A percentile compares a stretch with the other conserved stretches of the same genome.
phyloP scores from a whole-genome alignment of 345 rosid species.

The Syzygium grande region DNA sequence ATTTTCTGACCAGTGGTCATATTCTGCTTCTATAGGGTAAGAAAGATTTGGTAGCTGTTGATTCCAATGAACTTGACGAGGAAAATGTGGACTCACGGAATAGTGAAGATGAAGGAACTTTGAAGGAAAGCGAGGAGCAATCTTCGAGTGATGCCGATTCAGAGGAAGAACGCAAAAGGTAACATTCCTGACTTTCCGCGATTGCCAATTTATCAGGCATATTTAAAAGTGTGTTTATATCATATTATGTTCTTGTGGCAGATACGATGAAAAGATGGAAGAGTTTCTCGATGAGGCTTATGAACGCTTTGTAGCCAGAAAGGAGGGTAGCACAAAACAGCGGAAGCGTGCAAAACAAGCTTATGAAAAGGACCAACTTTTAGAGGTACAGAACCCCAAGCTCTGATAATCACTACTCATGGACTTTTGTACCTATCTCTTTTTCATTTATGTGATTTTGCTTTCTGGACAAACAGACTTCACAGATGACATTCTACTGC shows the following conservation, averaged over 20 bases:
- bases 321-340: conserved; percentile 70
- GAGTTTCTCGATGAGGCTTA: conserved; percentile 69
- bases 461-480: background rate
- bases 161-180: conserved; percentile 80
- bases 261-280: conserved; percentile 76
- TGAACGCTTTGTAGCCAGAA: conserved; percentile 54
- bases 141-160: conserved; percentile 64
- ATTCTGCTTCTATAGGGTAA: conserved; percentile 47
- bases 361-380: conserved; percentile 37
- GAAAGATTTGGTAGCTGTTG: conserved; percentile 73
- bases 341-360: conserved; percentile 75
- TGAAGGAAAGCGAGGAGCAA: conserved; percentile 23
- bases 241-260: conserved; percentile 14
- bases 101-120: conserved; percentile 46
- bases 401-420: background rate
- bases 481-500: background rate
- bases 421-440: background rate
- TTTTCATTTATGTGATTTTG: background rate
- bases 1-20: background rate
- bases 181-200: background rate
- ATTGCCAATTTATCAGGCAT: background rate
- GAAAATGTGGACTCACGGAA: conserved; percentile 25
- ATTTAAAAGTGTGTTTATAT: background rate
- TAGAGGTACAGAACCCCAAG: conserved; percentile 40
- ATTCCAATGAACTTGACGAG: conserved; percentile 46